Evolutionary conservation across 768 basidiomycete species (phyloP), one percentile per base, ranked within the genome.

Genomic region (Hygrophorus pudorinus): DNA sequence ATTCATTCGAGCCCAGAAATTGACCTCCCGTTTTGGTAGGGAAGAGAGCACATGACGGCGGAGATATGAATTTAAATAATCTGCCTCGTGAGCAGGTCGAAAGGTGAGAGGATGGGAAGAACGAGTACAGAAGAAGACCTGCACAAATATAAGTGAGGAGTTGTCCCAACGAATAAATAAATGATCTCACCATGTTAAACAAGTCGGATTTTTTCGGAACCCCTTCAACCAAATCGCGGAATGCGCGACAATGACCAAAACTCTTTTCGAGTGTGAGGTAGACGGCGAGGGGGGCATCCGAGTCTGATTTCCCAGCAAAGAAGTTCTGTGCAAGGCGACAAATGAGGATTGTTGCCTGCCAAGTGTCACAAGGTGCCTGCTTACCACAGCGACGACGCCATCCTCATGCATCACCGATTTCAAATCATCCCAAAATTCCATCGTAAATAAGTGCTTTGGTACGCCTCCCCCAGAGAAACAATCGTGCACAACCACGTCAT

Each of bases 401-500:
- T 86, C 78, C 2, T 75, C 66, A 10, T 73, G 68, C 61, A 94
- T 72, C 14, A 81, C 57, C 2, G 59, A 54, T 53, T 76, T 81
- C 41, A 94, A 56, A 42, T 80, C 78, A 17, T 68, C 51, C 87
- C 89, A 94, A 57, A 93, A 93, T 52, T 92, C 81, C 24, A 73
- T 32, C 0, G 91, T 87, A 62, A 85, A 97, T 41, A 97, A 65
- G 54, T 89, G 82, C 30, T 79, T 67, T 0, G 94, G 91, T 2
- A 97, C 80, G n/a, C 78, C 79, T 2, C 94, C 94, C 7, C 93
- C 94, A 7, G 91, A 90, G 59, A 96, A 97, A 56, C 87, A 88
- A 54, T 94, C 93, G 52, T 97, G 94, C 0, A 94, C 67, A 32
- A 91, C 75, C 49, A 83, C 70, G 51, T 87, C 83, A 56, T 76